Percentiles rank a stretch among this genome's conserved stretches.
phyloP scores from a whole-genome alignment of 306 rosid species.

The Cercis canadensis region DNA sequence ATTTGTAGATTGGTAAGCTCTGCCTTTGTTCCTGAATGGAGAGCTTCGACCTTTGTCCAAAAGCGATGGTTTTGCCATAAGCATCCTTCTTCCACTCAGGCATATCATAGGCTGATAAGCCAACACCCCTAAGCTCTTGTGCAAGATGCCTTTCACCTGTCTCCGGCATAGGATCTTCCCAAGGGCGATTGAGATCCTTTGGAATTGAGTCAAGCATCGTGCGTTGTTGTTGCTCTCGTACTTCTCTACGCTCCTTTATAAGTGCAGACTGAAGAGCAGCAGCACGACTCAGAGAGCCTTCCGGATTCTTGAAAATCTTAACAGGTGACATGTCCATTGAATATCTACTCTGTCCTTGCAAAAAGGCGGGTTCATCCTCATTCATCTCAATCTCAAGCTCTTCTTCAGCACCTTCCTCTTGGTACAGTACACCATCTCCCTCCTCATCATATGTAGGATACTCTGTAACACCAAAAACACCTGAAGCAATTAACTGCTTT shows the following conservation, averaged over 20 bases:
- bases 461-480: constrained; percentile 51
- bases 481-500: constrained; percentile 63
- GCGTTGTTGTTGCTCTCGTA: constrained; percentile 64
- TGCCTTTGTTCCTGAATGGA: constrained; percentile 61
- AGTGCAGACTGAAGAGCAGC: constrained; percentile 72
- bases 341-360: constrained; percentile 61
- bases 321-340: constrained; percentile 63
- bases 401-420: constrained; percentile 65
- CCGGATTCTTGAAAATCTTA: constrained; percentile 66
- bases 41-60: constrained; percentile 68
- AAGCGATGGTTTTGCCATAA: constrained; percentile 56
- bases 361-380: constrained; percentile 62
- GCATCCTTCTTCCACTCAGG: constrained; percentile 73
- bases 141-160: constrained; percentile 71
- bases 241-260: constrained; percentile 70
- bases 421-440: constrained; percentile 54
- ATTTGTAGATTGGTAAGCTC: constrained; percentile 60
- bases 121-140: constrained; percentile 67
- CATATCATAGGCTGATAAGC: constrained; percentile 65
- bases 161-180: constrained; percentile 75
- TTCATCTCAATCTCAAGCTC: constrained; percentile 64
- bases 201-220: constrained; percentile 67
- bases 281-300: constrained; percentile 64
- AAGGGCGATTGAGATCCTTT: constrained; percentile 70
- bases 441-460: constrained; percentile 59